Percentiles rank a stretch among this genome's conserved stretches.
Evolutionary conservation across 2,329 filamentous ascomycete species (phyloP).

Genomic region (Nemania sp.): DNA sequence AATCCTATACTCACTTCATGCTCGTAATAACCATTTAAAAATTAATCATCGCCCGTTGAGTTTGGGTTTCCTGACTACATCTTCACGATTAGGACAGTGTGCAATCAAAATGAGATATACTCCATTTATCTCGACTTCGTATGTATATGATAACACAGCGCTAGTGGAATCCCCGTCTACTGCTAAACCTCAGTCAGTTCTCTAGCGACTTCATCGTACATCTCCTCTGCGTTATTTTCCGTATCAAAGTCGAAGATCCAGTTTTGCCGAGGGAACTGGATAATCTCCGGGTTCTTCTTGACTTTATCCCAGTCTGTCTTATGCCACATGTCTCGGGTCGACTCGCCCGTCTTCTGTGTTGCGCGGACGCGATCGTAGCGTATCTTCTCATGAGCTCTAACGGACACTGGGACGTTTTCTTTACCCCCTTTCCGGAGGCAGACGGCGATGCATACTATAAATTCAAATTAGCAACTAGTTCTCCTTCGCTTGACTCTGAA

Average conservation of each 20-base stretch:
- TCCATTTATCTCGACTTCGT: neutral
- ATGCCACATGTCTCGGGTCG: conserved; percentile 65
- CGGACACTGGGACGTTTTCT: conserved; percentile 54
- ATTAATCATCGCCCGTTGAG: neutral
- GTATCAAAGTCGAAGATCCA: conserved; percentile 66
- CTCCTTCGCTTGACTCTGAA: neutral
- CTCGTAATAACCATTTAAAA: neutral
- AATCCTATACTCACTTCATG: neutral
- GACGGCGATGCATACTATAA: conserved; percentile 58
- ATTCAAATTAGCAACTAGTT: conserved; percentile 1
- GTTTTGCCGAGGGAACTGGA: conserved; percentile 62
- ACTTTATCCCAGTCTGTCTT: conserved; percentile 65
- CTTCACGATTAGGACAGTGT: neutral
- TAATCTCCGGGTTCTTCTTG: conserved; percentile 59
- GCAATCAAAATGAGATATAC: neutral
- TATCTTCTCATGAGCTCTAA: conserved; percentile 60
- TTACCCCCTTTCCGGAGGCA: conserved; percentile 56
- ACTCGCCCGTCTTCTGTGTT: conserved; percentile 64
- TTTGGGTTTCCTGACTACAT: neutral
- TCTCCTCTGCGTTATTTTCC: conserved; percentile 58
- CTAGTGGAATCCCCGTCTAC: neutral
- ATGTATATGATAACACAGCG: neutral
- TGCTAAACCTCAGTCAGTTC: conserved; percentile 41
- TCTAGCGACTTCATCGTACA: conserved; percentile 52
- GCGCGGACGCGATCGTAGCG: conserved; percentile 61